Base-by-base conservation (phyloP, 2,329 filamentous ascomycete genomes). In the Colletotrichum viniferum region DNA sequence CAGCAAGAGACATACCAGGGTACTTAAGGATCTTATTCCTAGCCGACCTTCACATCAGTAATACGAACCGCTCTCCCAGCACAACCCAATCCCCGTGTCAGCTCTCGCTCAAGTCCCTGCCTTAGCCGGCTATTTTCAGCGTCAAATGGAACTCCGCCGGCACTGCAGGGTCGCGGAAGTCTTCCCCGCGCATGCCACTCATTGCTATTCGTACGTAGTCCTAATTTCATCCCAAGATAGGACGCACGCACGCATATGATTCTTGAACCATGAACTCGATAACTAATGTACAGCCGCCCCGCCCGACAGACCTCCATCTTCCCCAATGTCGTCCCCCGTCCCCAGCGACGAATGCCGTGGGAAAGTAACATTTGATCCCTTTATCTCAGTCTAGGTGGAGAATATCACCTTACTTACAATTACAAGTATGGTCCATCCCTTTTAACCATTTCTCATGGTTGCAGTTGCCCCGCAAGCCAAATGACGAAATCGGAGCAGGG, bases 61-160 rank as follows among this genome's bases (percentile, higher is more conserved):
- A 75, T 73, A 75, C 73, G 73, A 75, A 75, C 55, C 38, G 18
- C 38, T n/a, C 38, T 48, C 72, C 16, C 26, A 58, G 69, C 69
- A 75, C 73, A 48, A 63, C 63, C 69, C 73, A 68, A 36, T 68
- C 38, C 26, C 56, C 63, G 43, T 56, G 21, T 26, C 12, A 69
- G 21, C 63, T 30, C 12, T 30, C 61, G 48, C 34, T 16, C 9
- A 48, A 48, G 38, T 34, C 26, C 34, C 43, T n/a, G 60, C 32
- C 43, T 28, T 55, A 38, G 67, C 34, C 56, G 13, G 67, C 73
- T 75, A 75, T 73, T 75, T 73, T 73, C 73, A 63, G 73, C 55
- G 63, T 24, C 56, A 58, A 18, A 30, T 38, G 52, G n/a, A 32
- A 38, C 21, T 43, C 30, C 58, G 32, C 62, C 18, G 32, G 52